Evolutionary conservation across 805 yeast genomes (phyloP).

Genomic region (Sugiyamaella smithiae): DNA sequence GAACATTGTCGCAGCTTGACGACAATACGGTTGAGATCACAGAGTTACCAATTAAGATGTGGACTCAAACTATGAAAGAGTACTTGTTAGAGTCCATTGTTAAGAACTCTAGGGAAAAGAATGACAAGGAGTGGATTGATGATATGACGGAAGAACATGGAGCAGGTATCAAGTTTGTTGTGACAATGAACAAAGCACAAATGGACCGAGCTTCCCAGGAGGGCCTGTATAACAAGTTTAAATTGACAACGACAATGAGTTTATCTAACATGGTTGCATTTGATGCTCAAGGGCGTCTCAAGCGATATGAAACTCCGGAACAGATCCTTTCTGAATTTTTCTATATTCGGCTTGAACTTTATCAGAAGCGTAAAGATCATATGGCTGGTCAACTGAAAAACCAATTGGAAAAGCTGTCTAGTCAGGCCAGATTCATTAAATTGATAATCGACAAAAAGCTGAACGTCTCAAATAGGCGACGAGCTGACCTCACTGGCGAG

Average conservation of each 20-base stretch:
- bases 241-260: conserved; percentile 63
- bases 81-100: conserved; percentile 55
- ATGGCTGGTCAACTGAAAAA: conserved; percentile 66
- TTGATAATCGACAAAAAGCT: conserved; percentile 78
- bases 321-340: conserved; percentile 84
- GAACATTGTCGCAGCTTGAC: conserved; percentile 77
- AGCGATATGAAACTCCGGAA: conserved; percentile 69
- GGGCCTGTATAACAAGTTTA: conserved; percentile 84
- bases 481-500: conserved; percentile 59
- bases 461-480: conserved; percentile 69
- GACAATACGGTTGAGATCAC: conserved; percentile 81
- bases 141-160: conserved; percentile 96
- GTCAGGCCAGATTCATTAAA: conserved; percentile 89
- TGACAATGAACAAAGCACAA: conserved; percentile 71
- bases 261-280: conserved; percentile 93
- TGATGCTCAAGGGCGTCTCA: conserved; percentile 83
- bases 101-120: conserved; percentile 65
- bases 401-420: conserved; percentile 68
- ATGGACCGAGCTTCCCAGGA: conserved; percentile 73
- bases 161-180: conserved; percentile 70
- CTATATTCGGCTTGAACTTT: conserved; percentile 80
- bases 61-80: conserved; percentile 92
- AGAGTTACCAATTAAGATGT: conserved; percentile 86
- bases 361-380: conserved; percentile 86
- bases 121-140: conserved; percentile 66